phyloP scores from a whole-genome alignment of 768 basidiomycete genomes.

The Steccherinum ochraceum region DNA sequence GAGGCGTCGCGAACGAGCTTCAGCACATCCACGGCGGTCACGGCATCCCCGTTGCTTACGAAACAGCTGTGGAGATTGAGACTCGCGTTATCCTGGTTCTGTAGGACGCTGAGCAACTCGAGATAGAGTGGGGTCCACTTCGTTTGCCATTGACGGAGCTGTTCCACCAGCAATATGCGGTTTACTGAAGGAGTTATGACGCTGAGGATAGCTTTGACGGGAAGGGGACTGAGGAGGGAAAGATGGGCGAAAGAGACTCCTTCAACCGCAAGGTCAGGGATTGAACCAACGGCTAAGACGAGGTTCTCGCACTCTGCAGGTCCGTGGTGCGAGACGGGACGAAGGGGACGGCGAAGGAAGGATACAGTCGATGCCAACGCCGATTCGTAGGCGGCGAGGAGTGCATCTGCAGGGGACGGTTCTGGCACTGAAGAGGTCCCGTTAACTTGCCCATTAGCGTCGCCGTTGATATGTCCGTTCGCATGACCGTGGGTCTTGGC shows the following conservation, averaged over 20 bases:
- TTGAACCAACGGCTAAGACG: slow-evolving; percentile 62
- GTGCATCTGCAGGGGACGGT: slow-evolving; percentile 12
- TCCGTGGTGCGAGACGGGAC: slow-evolving; percentile 48
- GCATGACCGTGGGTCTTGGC: slow-evolving; percentile 11
- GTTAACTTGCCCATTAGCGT: slow-evolving; percentile 19
- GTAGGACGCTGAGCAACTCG: slow-evolving; percentile 69
- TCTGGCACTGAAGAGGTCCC: slow-evolving; percentile 14
- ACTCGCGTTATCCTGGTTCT: slow-evolving; percentile 34
- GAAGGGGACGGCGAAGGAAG: slow-evolving; percentile 54
- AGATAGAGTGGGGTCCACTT: slow-evolving; percentile 88
- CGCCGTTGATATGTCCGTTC: slow-evolving; percentile 28
- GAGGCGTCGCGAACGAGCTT: slow-evolving; percentile 42
- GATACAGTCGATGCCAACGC: slow-evolving; percentile 60
- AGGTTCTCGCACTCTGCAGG: slow-evolving; percentile 54
- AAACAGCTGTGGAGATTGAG: slow-evolving; percentile 50
- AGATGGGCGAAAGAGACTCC: slow-evolving; percentile 60
- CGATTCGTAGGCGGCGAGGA: slow-evolving; percentile 60
- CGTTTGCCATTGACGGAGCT: slow-evolving; percentile 65
- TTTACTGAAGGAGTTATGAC: slow-evolving; percentile 57
- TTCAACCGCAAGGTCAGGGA: slow-evolving; percentile 38
- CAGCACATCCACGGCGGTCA: slow-evolving; percentile 39
- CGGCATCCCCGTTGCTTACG: slow-evolving; percentile 43
- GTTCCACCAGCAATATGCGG: slow-evolving; percentile 78
- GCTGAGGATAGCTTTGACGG: slow-evolving; percentile 45
- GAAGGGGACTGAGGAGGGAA: slow-evolving; percentile 64